Evolutionary conservation across 1,284 basidiomycete genomes (phyloP), one percentile per base, ranked within the genome.

Genomic region (Mycocalia duriaeana): DNA sequence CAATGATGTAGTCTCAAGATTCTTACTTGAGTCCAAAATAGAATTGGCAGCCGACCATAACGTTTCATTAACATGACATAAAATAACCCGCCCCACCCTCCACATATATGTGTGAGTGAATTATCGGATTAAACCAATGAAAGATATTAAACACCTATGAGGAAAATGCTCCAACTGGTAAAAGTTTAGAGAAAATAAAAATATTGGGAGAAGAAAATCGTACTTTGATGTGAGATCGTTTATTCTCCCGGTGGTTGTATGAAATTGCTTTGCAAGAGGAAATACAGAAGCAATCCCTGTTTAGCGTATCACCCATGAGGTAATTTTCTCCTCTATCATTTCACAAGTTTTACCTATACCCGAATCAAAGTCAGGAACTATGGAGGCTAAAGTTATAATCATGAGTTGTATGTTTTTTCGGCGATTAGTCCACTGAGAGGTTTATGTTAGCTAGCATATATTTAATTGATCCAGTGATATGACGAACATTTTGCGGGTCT

Each of bases 71-170:
- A 60, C 62, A 82, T 76, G 1, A 84, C 76, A 5, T 77, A 77
- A 48, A 80, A 67, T 11, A 83, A 56, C n/a, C 79, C 76, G 25
- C 81, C 81, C 74, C 75, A 80, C 43, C 81, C 82, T 76, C 41
- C 20, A 3, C 41, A 3, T 11, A 16, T 4, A 28, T 25, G 18
- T 14, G n/a, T 34, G 5, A 41, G 8, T 38, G 19, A 22, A 19
- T 14, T 39, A 25, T 11, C 11, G 25, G 1, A 13, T 11, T 16
- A 23, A 22, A 24, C 16, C 16, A 5, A 31, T 8, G 7, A 48
- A 43, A 25, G 44, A 42, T 4, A 48, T 20, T 3, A 42, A 61
- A 47, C 50, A 75, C 73, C 77, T 20, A 77, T 59, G 13, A 80
- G 62, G 58, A 81, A 79, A 50, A 81, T 78, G 54, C 76, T 77